Base-by-base conservation (phyloP, 371 early-diverging fungal genomes). In the Blakeslea trispora region DNA sequence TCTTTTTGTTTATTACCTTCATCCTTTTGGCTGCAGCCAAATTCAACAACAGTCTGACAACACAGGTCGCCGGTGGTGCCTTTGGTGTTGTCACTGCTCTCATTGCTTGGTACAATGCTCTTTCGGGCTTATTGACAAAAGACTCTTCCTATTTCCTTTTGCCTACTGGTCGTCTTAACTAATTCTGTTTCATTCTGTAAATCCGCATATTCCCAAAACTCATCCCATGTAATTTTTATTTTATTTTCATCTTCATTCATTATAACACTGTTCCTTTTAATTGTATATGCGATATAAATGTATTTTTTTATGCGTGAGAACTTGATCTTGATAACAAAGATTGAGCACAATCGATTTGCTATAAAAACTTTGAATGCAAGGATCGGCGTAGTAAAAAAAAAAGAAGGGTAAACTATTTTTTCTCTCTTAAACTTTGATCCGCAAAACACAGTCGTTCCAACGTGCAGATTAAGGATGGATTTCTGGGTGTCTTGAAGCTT, bases 51-150 rank as follows among this genome's bases (percentile, higher is more conserved):
- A 72, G 65, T 45, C 28, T 66, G 13, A 64, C 63, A 18, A 45
- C 69, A 17, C 68, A 72, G 46, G 63, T 72, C 28, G 82, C 84
- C 19, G 89, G 85, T 47, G 89, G 89, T 52, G 85, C 81, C 35
- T 69, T 89, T 51, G 89, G 87, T 46, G 61, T 90, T 31, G 50
- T 90, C 52, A 81, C 86, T 14, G 84, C 90, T 9, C 28, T 88
- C 18, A 74, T 85, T 58, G 89, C 87, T 28, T 90, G 87, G 88
- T 90, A 90, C 54, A 83, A 78, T 57, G 86, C 90, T 13, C 79
- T 88, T 0, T 72, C 84, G 10, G 83, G 84, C 53, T 76, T 88
- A 14, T 79, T 86, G 50, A 75, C 77, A 42, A 75, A 73, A 21
- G 68, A 79, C 15, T 84, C 74, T 50, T 81, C 84, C 47, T 72